A percentile compares a stretch with the other conserved stretches of the same genome.
phyloP scores from a whole-genome alignment of 257 asterid genomes.

The Jacaranda copaia region DNA sequence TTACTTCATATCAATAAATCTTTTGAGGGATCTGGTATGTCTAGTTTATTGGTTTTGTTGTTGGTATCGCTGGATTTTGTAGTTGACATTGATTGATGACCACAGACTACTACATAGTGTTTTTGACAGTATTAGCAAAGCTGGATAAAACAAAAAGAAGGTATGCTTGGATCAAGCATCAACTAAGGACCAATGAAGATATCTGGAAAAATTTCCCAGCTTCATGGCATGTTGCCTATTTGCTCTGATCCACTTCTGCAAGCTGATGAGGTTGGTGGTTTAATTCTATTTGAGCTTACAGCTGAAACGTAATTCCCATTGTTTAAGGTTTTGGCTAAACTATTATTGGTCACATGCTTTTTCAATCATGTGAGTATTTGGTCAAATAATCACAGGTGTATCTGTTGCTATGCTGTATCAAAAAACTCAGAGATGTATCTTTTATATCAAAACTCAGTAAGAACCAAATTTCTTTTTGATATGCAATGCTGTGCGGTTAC shows the following conservation, averaged over 20 bases:
- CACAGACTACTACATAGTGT: too few species aligned
- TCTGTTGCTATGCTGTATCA: conserved; percentile 11
- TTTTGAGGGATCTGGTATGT: conserved; percentile 86
- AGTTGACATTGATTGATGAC: too few species aligned
- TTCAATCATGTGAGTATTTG: conserved; percentile 11
- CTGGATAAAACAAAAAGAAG: too few species aligned
- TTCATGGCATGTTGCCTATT: conserved; percentile 73
- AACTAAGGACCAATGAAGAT: conserved; percentile 77
- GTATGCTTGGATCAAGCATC: too few species aligned
- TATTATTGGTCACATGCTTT: neutral
- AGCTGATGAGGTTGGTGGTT: conserved; percentile 64
- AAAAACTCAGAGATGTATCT: neutral
- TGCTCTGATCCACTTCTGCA: conserved; percentile 80
- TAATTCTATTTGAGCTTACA: conserved; percentile 12
- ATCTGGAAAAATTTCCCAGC: conserved; percentile 78
- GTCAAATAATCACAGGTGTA: conserved; percentile 8
- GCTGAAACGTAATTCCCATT: too few species aligned
- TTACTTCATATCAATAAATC: conserved; percentile 72
- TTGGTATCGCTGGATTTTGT: too few species aligned
- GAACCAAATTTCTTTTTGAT: too few species aligned
- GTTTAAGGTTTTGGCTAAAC: too few species aligned
- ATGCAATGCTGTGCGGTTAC: too few species aligned
- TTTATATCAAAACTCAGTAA: too few species aligned
- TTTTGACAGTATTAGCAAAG: too few species aligned
- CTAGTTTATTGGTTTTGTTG: too few species aligned